Base-by-base conservation (phyloP, 1,284 basidiomycete species). In the Ustilago nuda region DNA sequence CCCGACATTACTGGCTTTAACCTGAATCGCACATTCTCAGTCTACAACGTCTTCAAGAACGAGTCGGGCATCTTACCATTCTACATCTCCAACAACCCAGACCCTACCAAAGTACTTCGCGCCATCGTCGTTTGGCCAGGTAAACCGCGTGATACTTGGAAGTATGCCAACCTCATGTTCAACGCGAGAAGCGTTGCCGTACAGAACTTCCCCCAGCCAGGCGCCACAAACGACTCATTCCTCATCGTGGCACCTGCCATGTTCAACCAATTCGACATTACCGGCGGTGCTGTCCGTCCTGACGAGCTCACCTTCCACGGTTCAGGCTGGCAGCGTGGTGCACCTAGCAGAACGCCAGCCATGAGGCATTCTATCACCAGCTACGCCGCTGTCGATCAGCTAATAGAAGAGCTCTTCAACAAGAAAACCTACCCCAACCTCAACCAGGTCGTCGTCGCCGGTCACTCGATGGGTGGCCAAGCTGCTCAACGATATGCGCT, bases 391-490 rank as follows among this genome's bases (percentile, higher is more conserved):
- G 62, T 79, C 12, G 83, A 84, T 52, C 63, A 71, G 30, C 27
- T 76, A 43, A 41, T 82, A 52, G 65, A 74, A 33, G 51, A 39
- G 45, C 82, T 84, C 60, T 62, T 73, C 35, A 60, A 84, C 72
- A 63, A 59, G 17, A 64, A 48, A 12, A 58, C 46, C 17, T 84
- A 83, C 48, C 83, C 83, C 37, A 82, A 81, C 55, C 66, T 84
- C 52, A 76, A 79, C 30, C 68, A 66, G 46, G 73, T 84, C 41
- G 82, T 84, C 54, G 50, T 84, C 9, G 81, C 78, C 15, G 83
- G 83, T 15, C 82, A 83, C 56, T 78, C 74, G 52, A 67, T 82
- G 56, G 83, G 83, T 35, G 83, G 74, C 6, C 82, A 84, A 57
- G 66, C 78, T 3, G 60, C 78, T 9, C 71, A 80, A 51, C 75